These are phyloP conservation scores for Polygonum aviculare DNA, from an alignment of 148 eudicot genomes.

Conservation along the genomic window DNA sequence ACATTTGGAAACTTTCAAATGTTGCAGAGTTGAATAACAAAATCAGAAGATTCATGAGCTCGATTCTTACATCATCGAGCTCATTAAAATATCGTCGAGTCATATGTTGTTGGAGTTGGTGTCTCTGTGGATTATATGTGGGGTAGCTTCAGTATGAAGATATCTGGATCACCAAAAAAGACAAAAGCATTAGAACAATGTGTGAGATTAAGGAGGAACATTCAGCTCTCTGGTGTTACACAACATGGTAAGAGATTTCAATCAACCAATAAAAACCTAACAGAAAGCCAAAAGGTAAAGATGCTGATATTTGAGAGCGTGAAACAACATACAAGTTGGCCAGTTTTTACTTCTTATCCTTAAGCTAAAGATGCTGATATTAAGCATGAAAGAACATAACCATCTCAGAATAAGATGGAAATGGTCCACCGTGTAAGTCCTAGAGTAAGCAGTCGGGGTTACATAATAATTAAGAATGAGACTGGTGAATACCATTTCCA, in stretches of 20 bases:
- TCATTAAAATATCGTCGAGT: constrained; percentile 56
- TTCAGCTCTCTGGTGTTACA: constrained; percentile 6
- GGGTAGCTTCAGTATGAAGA: constrained; percentile 79
- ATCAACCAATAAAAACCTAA: neutral
- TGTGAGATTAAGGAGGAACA: neutral
- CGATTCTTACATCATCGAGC: too few relatives aligned
- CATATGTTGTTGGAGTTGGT: constrained; percentile 82
- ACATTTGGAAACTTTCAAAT: too few relatives aligned
- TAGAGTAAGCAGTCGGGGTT: neutral
- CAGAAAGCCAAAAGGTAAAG: neutral
- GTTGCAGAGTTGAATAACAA: too few relatives aligned
- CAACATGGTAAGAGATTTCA: neutral
- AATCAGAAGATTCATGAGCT: too few relatives aligned
- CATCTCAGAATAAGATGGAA: neutral
- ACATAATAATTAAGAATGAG: neutral
- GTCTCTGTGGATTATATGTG: constrained; percentile 93
- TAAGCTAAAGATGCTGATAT: neutral
- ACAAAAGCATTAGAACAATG: neutral
- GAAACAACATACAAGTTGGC: neutral
- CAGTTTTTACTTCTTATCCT: neutral
- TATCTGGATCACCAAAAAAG: constrained; percentile 30
- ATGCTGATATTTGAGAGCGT: too few relatives aligned
- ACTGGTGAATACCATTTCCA: neutral
- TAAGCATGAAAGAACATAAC: neutral
- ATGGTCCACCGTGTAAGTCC: neutral